A percentile compares a stretch with the other conserved stretches of the same genome.
Evolutionary conservation across 805 yeast species (phyloP).

Genomic region (Starmera quercuum): DNA sequence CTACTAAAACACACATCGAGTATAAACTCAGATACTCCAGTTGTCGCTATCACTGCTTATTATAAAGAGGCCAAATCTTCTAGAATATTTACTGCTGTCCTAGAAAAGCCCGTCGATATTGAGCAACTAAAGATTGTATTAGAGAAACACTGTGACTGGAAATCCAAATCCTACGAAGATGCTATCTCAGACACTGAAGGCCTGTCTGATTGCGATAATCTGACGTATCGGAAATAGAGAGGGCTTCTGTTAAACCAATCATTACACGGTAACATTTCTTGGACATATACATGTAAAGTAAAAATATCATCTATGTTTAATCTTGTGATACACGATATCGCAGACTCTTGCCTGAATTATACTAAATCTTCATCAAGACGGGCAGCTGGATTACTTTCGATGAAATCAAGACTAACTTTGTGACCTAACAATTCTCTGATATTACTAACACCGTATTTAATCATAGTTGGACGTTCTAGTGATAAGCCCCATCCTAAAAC

Average conservation of each 20-base stretch:
- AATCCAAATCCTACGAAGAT: slow-evolving; percentile 15
- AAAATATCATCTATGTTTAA: too few relatives aligned
- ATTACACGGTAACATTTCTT: too few relatives aligned
- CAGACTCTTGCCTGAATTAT: too few relatives aligned
- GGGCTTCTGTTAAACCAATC: too few relatives aligned
- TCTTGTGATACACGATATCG: too few relatives aligned
- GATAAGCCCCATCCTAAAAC: slow-evolving; percentile 97
- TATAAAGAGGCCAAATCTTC: slow-evolving; percentile 53
- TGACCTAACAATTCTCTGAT: slow-evolving; percentile 97
- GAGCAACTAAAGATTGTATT: slow-evolving; percentile 12
- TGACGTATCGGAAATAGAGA: too few relatives aligned
- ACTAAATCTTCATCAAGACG: slow-evolving; percentile 75
- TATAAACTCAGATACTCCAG: slow-evolving; percentile 68
- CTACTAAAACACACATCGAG: slow-evolving; percentile 70
- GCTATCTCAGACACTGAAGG: slow-evolving; percentile 29
- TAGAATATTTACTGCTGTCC: slow-evolving; percentile 50
- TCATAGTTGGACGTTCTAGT: slow-evolving; percentile 98
- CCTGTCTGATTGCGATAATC: too few relatives aligned
- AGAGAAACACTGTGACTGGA: slow-evolving; percentile 20
- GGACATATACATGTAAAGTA: too few relatives aligned
- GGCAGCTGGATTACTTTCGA: slow-evolving; percentile 96
- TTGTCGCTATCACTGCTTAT: slow-evolving; percentile 67
- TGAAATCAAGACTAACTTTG: slow-evolving; percentile 89
- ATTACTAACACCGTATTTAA: slow-evolving; percentile 90
- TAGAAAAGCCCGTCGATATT: slow-evolving; percentile 58